Base-by-base conservation (phyloP, 2,329 filamentous ascomycete genomes). In the Trichoderma koningiopsis region DNA sequence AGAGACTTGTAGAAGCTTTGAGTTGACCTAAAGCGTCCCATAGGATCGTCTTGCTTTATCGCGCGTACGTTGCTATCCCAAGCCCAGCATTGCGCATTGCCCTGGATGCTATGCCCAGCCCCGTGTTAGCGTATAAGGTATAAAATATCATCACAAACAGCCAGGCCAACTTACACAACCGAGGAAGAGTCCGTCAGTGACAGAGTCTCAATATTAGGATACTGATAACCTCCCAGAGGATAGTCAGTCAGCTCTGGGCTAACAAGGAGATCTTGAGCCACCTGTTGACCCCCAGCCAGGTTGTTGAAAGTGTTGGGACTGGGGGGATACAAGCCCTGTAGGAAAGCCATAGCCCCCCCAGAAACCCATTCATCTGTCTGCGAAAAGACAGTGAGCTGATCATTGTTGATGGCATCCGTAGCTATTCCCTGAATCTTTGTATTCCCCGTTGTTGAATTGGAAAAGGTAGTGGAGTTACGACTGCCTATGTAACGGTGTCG, bases 301-400 rank as follows among this genome's bases (percentile, higher is more conserved):
- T 68, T 67, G 43, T 73, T 72, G 43, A 80, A 81, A 0, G 74
- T 72, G 11, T 75, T 70, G 4, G 83, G 83, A 0, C 86, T 85
- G 0, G 93, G 92, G 2, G 94, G 93, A 76, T 97, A 97, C 4
- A 97, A 83, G 5, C 91, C 93, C 77, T 97, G 94, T 73, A 96
- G 81, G 79, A 97, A 96, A 0, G 90, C 93, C 63, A 87, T 82
- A 40, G 92, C 92, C 3, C 92, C 89, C 70, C 86, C 89, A 63
- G 89, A 87, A 37, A 94, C 75, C 75, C 81, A 84, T 31, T 79
- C 76, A 62, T 85, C 81, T 5, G 78, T 75, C 43, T 76, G 81
- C 24, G 82, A 81, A 37, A 80, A 72, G 40, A 86, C 73, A 37
- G 77, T 75, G 22, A 89, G 73, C 72, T 87, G 82, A 2, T 69